Evolutionary conservation across 257 asterid genomes (phyloP), one percentile per base, ranked within the genome.

Genomic region (Solanum appendiculatum): DNA sequence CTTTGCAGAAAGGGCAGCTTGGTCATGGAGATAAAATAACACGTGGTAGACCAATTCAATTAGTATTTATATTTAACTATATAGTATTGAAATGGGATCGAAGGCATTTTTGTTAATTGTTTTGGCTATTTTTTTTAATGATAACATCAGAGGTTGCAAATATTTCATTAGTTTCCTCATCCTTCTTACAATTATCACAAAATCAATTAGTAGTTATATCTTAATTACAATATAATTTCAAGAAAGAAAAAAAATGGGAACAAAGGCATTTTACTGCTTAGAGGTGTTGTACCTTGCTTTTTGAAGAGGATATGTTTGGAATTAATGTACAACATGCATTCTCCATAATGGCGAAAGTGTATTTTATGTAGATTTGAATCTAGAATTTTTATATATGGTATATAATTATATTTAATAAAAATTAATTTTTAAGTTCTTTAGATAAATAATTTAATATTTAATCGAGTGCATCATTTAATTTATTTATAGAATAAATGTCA

Each of bases 1-100:
- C 54, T 66, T 33, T 27, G 91, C 94, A 97, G 99, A 97, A 90
- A 89, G 99, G 99, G 21, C 99, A 97, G 94, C 99, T 97, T 91
- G 99, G 99, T 78, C 99, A 95, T 81, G 99, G 99, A 44, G 99
- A 96, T 91, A 93, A 82, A 83, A 77, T 97, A 86, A 95, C 93
- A 90, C 95, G 99, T 21, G 98, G 96, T 91, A 92, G 95, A 88
- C 98, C 99, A 10, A 94, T 29, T 82, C 3, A 56, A 42, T 3
- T 39, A 36, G 1, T 8, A 74, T 7, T 73, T 1, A 37, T 21
- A 70, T 5, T 66, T 27, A 66, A 27, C 7, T 69, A 31, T 13
- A 74, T 12, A 73, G 29, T 36, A 5, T n/a, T 5, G 6, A 74
- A 42, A 89, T 86, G 91, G 85, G 87, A 6, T 82, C 6, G 9